These are phyloP conservation scores for Tagetes patula DNA, from an alignment of 129 eudicot species.

Conservation along the genomic window DNA sequence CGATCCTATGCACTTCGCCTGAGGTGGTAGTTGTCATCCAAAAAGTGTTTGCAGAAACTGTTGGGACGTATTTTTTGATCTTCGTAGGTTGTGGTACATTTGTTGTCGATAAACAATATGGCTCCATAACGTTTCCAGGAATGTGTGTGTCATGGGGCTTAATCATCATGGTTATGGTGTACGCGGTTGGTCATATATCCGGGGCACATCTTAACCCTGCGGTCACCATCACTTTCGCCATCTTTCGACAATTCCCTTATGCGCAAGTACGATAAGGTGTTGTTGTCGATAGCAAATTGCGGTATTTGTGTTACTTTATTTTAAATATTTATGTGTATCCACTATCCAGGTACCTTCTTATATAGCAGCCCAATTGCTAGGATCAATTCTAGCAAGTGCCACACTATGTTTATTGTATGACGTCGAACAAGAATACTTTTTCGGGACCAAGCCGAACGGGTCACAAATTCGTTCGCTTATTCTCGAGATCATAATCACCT, in stretches of 20 bases:
- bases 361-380: slow-evolving; percentile 53
- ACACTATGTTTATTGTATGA: slow-evolving; percentile 45
- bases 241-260: slow-evolving; percentile 56
- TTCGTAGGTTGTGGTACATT: slow-evolving; percentile 62
- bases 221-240: slow-evolving; percentile 60
- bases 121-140: slow-evolving; percentile 56
- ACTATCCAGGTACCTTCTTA: slow-evolving; percentile 52
- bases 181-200: slow-evolving; percentile 55
- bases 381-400: slow-evolving; percentile 58
- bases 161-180: slow-evolving; percentile 52
- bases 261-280: slow-evolving; percentile 32
- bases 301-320: neutral
- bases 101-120: slow-evolving; percentile 50
- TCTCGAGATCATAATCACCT: slow-evolving; percentile 51
- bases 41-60: slow-evolving; percentile 55
- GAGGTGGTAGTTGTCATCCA: slow-evolving; percentile 41
- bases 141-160: slow-evolving; percentile 53
- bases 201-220: slow-evolving; percentile 56
- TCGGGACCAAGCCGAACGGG: slow-evolving; percentile 59
- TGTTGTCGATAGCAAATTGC: neutral
- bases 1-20: slow-evolving; percentile 39
- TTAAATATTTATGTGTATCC: neutral
- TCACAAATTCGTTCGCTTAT: slow-evolving; percentile 38
- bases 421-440: slow-evolving; percentile 31
- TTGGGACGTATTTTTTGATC: slow-evolving; percentile 58